A percentile compares a stretch with the other conserved stretches of the same genome.
These are phyloP conservation scores for Claviceps sp. DNA, from an alignment of 2,329 filamentous ascomycete species.

Conservation along the genomic window DNA sequence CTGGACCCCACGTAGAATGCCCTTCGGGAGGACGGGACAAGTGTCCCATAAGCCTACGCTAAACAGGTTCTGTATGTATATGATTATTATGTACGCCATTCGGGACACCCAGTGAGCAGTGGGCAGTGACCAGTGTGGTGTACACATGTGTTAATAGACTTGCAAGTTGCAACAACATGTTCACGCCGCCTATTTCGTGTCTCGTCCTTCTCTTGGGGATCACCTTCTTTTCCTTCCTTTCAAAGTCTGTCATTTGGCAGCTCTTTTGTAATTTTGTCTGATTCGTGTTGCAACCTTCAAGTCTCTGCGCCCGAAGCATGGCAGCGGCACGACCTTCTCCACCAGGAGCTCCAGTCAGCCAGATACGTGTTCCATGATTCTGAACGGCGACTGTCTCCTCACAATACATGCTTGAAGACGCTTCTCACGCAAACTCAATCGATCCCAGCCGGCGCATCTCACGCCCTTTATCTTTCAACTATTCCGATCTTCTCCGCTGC, in stretches of 20 bases:
- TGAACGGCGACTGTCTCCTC: background rate
- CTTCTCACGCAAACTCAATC: background rate
- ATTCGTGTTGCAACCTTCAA: background rate
- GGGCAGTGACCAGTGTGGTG: too few relatives aligned
- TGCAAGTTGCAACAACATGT: background rate
- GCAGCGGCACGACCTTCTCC: conserved; percentile 2
- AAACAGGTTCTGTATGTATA: too few relatives aligned
- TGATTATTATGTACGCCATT: too few relatives aligned
- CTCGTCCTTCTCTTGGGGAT: background rate
- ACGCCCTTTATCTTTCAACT: background rate
- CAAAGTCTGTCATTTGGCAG: background rate
- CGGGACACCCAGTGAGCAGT: too few relatives aligned
- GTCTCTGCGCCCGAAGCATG: background rate
- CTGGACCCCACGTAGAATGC: too few relatives aligned
- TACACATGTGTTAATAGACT: background rate
- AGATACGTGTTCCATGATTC: background rate
- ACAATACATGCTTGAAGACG: background rate
- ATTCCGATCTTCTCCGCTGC: background rate
- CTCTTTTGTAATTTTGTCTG: background rate
- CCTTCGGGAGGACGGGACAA: too few relatives aligned
- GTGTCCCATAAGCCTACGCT: too few relatives aligned
- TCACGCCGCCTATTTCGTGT: background rate
- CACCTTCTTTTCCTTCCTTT: background rate
- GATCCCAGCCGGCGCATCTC: background rate
- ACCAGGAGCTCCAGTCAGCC: background rate